phyloP scores from a whole-genome alignment of 148 eudicot genomes.

The Selenicereus undatus region DNA sequence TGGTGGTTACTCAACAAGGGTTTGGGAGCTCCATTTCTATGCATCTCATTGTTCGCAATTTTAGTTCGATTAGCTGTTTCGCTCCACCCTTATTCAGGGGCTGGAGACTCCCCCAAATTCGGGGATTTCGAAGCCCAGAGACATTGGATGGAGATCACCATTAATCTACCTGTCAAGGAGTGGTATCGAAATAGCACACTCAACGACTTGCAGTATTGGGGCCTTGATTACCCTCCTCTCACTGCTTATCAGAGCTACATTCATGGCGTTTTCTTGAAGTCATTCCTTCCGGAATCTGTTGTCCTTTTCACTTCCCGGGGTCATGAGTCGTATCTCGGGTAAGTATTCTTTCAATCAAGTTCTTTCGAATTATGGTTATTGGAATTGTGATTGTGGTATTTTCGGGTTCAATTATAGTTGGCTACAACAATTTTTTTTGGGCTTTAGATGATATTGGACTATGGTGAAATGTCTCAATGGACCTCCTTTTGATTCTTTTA shows the following conservation, averaged over 20 bases:
- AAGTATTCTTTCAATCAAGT: slow-evolving; percentile 22
- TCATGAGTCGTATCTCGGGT: slow-evolving; percentile 89
- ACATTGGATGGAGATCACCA: slow-evolving; percentile 98
- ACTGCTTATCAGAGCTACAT: slow-evolving; percentile 93
- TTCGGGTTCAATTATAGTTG: background rate
- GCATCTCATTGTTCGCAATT: slow-evolving; percentile 63
- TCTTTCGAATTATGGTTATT: background rate
- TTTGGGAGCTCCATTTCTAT: slow-evolving; percentile 47
- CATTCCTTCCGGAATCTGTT: slow-evolving; percentile 68
- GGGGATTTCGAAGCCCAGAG: slow-evolving; percentile 98
- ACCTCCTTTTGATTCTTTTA: background rate
- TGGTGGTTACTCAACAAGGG: slow-evolving; percentile 54
- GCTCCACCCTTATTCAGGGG: slow-evolving; percentile 83
- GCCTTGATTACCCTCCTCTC: slow-evolving; percentile 96
- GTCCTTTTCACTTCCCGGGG: slow-evolving; percentile 72
- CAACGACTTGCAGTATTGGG: slow-evolving; percentile 86
- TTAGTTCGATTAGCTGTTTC: slow-evolving; percentile 68
- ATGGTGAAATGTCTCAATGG: background rate
- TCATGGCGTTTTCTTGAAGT: slow-evolving; percentile 65
- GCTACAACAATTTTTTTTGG: background rate
- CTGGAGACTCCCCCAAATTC: slow-evolving; percentile 70
- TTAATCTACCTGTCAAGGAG: slow-evolving; percentile 65
- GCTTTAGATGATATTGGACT: background rate
- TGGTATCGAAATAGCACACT: slow-evolving; percentile 80
- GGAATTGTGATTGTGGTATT: background rate